Conservation (phyloP, 768 basidiomycete genomes). For the Trametes villosa region DNA sequence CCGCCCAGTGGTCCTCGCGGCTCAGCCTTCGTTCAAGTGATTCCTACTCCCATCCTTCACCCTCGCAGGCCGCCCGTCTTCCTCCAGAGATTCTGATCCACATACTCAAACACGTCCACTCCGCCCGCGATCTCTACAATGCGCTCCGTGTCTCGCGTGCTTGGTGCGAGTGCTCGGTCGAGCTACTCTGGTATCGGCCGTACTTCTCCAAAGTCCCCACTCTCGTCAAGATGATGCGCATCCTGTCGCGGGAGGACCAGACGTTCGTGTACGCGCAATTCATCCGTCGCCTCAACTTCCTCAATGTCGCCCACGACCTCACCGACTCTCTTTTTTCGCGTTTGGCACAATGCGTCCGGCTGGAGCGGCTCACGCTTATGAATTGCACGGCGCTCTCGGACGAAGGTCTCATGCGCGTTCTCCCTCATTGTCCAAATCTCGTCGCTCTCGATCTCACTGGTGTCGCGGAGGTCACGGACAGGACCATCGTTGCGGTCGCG, state of each 20-base stretch:
- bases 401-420: slow-evolving; percentile 61
- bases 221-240: slow-evolving; percentile 76
- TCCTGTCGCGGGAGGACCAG: slow-evolving; percentile 64
- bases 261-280: slow-evolving; percentile 89
- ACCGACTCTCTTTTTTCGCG: slow-evolving; percentile 74
- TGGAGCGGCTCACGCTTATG: slow-evolving; percentile 89
- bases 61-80: slow-evolving; percentile 59
- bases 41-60: slow-evolving; percentile 27
- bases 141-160: slow-evolving; percentile 82
- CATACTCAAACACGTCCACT: slow-evolving; percentile 83
- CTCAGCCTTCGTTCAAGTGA: slow-evolving; percentile 26
- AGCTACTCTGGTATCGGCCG: slow-evolving; percentile 94
- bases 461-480: slow-evolving; percentile 70
- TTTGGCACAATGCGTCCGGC: slow-evolving; percentile 73
- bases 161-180: slow-evolving; percentile 97
- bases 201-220: slow-evolving; percentile 69
- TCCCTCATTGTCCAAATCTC: slow-evolving; percentile 74
- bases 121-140: slow-evolving; percentile 71
- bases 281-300: slow-evolving; percentile 90
- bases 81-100: slow-evolving; percentile 94
- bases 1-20: slow-evolving; percentile 56
- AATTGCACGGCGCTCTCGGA: slow-evolving; percentile 74
- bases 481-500: slow-evolving; percentile 73
- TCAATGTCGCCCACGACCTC: slow-evolving; percentile 68
- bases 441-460: slow-evolving; percentile 86